Percentiles rank a stretch among this genome's conserved stretches.
These are phyloP conservation scores for Ogataea sp. DNA, from an alignment of 805 yeast species.

Conservation along the genomic window DNA sequence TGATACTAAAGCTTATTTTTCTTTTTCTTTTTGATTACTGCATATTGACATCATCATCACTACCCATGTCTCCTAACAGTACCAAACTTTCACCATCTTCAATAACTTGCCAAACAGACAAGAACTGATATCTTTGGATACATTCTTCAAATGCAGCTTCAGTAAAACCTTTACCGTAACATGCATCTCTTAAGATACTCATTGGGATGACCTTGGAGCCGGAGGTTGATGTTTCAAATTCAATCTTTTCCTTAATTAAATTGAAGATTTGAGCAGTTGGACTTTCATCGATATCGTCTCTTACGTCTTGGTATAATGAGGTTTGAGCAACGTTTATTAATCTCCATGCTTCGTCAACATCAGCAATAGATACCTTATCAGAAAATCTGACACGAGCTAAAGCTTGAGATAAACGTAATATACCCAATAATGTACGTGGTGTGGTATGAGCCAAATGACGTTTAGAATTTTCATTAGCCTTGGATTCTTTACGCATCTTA, in stretches of 20 bases:
- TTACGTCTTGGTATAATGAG: slow-evolving; percentile 55
- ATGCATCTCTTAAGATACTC: slow-evolving; percentile 50
- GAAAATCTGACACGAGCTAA: slow-evolving; percentile 83
- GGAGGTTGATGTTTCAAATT: slow-evolving; percentile 18
- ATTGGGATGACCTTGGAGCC: slow-evolving; percentile 29
- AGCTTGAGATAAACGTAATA: slow-evolving; percentile 90
- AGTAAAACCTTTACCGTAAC: slow-evolving; percentile 77
- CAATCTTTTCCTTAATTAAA: slow-evolving; percentile 45
- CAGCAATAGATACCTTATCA: slow-evolving; percentile 59
- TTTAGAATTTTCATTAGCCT: slow-evolving; percentile 65
- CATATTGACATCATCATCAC: slow-evolving; percentile 18
- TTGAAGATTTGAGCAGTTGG: slow-evolving; percentile 64
- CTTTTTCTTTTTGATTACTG: neutral
- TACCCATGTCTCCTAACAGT: slow-evolving; percentile 34
- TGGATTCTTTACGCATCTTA: slow-evolving; percentile 87
- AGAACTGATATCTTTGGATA: slow-evolving; percentile 60
- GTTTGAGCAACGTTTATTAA: slow-evolving; percentile 81
- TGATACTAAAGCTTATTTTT: too few relatives aligned
- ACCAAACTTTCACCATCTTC: slow-evolving; percentile 63
- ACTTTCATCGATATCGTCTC: slow-evolving; percentile 50
- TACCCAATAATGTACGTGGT: slow-evolving; percentile 89
- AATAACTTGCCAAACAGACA: slow-evolving; percentile 69
- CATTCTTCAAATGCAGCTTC: slow-evolving; percentile 70
- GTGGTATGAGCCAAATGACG: slow-evolving; percentile 86
- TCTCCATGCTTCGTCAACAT: slow-evolving; percentile 94